A percentile compares a stretch with the other conserved stretches of the same genome.
phyloP scores from a whole-genome alignment of 75 land plant genomes.

The Cupressus sempervirens region DNA sequence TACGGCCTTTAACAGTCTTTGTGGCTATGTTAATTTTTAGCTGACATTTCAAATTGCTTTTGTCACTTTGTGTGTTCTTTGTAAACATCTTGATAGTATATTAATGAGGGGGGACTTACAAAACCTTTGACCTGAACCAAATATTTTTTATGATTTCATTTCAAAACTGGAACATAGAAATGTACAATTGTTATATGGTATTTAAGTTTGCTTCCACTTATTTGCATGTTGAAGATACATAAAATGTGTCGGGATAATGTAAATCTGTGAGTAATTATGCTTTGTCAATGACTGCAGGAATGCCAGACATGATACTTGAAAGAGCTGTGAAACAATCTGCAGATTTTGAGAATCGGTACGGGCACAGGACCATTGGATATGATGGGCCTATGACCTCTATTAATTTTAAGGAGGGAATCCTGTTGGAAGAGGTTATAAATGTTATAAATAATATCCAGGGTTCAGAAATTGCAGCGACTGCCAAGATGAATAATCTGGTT shows the following conservation, averaged over 20 bases:
- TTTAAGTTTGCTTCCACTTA: too few species aligned
- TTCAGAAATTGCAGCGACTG: neutral
- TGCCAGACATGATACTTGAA: constrained; percentile 34
- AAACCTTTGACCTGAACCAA: neutral
- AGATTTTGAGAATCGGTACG: constrained; percentile 25
- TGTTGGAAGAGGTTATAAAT: constrained; percentile 8
- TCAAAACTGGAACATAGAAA: neutral
- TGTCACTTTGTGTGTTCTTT: neutral
- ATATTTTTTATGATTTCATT: neutral
- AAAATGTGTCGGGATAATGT: neutral
- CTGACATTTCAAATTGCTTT: neutral
- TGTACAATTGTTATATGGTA: neutral
- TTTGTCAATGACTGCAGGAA: constrained; percentile 17
- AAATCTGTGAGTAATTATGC: neutral
- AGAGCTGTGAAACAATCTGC: constrained; percentile 29
- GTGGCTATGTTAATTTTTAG: neutral
- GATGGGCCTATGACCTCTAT: neutral
- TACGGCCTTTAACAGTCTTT: too few species aligned
- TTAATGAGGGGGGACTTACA: neutral
- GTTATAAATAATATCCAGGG: neutral
- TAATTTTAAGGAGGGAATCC: neutral
- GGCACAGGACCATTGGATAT: neutral
- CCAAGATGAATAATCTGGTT: neutral
- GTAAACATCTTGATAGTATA: neutral
- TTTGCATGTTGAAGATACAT: neutral